phyloP scores from a whole-genome alignment of 2,329 filamentous ascomycete species.

The Graphilbum sp. region DNA sequence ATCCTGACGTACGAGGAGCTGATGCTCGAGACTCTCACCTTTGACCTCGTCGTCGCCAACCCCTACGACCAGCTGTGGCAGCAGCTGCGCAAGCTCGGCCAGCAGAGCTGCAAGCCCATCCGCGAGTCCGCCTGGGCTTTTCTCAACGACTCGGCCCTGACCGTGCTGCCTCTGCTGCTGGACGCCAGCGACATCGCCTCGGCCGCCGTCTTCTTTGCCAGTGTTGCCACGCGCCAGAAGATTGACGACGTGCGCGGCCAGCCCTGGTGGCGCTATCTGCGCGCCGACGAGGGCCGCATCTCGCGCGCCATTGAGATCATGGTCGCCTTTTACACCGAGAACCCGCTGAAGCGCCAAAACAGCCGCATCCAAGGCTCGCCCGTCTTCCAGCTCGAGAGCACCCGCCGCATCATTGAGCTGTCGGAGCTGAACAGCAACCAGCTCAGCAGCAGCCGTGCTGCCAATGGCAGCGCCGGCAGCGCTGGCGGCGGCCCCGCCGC shows the following conservation, averaged over 20 bases:
- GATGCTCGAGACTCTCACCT: constrained; percentile 81
- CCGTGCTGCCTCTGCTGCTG: constrained; percentile 68
- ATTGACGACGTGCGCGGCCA: constrained; percentile 62
- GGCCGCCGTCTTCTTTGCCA: constrained; percentile 72
- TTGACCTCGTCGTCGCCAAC: constrained; percentile 80
- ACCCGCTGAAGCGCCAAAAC: constrained; percentile 42
- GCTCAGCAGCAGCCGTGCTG: constrained; percentile 29
- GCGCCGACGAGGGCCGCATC: constrained; percentile 55
- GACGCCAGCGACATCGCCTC: constrained; percentile 69
- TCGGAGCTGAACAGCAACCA: constrained; percentile 31
- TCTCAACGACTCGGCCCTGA: constrained; percentile 78
- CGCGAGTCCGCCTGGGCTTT: constrained; percentile 53
- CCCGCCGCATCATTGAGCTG: constrained; percentile 29
- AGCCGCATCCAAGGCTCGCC: constrained; percentile 31
- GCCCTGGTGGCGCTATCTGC: constrained; percentile 76
- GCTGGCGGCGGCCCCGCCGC: background rate
- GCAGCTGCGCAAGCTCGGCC: constrained; percentile 32
- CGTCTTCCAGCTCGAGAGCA: constrained; percentile 38
- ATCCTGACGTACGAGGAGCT: constrained; percentile 86
- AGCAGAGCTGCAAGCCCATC: constrained; percentile 9
- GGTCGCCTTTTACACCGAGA: constrained; percentile 49
- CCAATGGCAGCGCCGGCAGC: constrained; percentile 15
- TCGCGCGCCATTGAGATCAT: constrained; percentile 60
- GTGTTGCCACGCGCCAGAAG: constrained; percentile 54
- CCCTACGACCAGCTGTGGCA: constrained; percentile 77